These are phyloP conservation scores for Hemileccinum hortonii DNA, from an alignment of 1,284 basidiomycete genomes.

Conservation along the genomic window DNA sequence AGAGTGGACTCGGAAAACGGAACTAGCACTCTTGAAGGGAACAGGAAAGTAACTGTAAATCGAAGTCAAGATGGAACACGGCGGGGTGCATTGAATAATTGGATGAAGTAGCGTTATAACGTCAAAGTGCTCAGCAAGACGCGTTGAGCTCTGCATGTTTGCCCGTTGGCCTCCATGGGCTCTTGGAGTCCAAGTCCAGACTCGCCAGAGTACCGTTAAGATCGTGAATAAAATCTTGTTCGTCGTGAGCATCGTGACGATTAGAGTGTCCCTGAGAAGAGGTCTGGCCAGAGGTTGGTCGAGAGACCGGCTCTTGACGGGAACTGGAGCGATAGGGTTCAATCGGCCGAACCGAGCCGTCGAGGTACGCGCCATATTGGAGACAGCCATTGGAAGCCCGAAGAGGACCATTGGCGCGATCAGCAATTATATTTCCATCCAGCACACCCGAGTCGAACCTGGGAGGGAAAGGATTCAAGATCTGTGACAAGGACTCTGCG, in stretches of 20 bases:
- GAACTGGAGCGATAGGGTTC: constrained; percentile 41
- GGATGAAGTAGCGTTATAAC: constrained; percentile 17
- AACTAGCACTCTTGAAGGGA: constrained; percentile 19
- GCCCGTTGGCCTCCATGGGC: constrained; percentile 23
- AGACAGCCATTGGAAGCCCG: constrained; percentile 45
- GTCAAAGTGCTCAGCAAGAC: constrained; percentile 20
- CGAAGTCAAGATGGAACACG: constrained; percentile 21
- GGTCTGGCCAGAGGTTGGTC: constrained; percentile 49
- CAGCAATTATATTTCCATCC: constrained; percentile 19
- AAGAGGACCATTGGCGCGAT: constrained; percentile 43
- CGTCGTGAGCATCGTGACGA: constrained; percentile 31
- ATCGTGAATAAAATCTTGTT: constrained; percentile 60
- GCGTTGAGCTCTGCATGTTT: constrained; percentile 22
- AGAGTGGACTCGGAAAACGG: constrained; percentile 19
- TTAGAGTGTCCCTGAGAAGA: constrained; percentile 23
- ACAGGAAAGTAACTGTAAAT: constrained; percentile 21
- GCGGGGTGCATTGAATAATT: constrained; percentile 18
- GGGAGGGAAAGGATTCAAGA: constrained; percentile 42
- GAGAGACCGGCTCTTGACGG: constrained; percentile 50
- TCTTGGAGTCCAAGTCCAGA: constrained; percentile 55
- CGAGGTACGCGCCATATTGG: constrained; percentile 46
- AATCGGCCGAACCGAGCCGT: constrained; percentile 32
- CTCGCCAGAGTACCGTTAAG: constrained; percentile 75
- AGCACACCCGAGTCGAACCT: constrained; percentile 19
- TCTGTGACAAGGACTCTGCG: constrained; percentile 39